Evolutionary conservation across 2,329 filamentous ascomycete species (phyloP).

Genomic region (Ciborinia camelliae): DNA sequence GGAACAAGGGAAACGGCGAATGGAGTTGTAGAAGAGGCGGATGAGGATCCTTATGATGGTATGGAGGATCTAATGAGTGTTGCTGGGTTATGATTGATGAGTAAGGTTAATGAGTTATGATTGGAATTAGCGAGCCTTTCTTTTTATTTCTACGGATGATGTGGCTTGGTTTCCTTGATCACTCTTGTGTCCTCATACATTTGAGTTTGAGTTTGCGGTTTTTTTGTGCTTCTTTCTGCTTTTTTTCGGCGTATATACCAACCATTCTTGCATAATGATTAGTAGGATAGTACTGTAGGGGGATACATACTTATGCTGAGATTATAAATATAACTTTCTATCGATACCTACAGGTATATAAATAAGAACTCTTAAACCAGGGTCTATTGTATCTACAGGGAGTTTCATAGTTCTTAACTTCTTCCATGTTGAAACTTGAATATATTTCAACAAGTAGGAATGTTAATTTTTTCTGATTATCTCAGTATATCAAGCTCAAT

Average conservation of each 20-base stretch:
- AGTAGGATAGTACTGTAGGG: not conserved
- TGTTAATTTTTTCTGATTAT: no score
- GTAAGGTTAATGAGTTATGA: conserved; percentile 1
- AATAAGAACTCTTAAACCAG: no score
- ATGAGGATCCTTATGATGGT: conserved; percentile 10
- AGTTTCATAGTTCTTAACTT: no score
- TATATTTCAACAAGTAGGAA: no score
- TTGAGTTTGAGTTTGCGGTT: not conserved
- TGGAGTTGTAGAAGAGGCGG: not conserved
- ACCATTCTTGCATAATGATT: conserved; percentile 6
- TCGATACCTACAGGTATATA: no score
- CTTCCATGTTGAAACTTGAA: no score
- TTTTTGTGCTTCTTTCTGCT: no score
- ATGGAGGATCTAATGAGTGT: conserved; percentile 19
- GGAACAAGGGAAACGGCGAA: not conserved
- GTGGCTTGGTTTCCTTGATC: not conserved
- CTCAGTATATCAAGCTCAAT: no score
- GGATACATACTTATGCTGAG: no score
- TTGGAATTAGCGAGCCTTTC: not conserved
- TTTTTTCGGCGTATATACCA: conserved; percentile 9
- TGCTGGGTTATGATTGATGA: conserved; percentile 9
- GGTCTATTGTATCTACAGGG: no score
- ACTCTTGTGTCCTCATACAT: no score
- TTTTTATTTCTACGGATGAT: not conserved
- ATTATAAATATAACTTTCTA: no score